Evolutionary conservation across 2,329 filamentous ascomycete species (phyloP), one percentile per base, ranked within the genome.

Genomic region (Biscogniauxia marginata): DNA sequence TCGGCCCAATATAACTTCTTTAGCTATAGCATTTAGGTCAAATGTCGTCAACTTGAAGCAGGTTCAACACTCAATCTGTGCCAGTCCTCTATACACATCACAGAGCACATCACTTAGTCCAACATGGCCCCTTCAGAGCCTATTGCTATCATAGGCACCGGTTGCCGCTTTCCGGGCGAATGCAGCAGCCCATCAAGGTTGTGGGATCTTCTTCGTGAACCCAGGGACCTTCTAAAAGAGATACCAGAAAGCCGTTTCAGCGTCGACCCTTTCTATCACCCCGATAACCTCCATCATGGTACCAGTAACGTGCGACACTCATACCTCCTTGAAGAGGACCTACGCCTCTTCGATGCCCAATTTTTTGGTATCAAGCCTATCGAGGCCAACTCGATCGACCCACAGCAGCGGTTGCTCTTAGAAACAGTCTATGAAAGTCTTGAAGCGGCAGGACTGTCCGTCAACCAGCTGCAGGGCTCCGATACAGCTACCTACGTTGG

Each of bases 391-490:
- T 43, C 47, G 3, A 24, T 57, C 7, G 55, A 57, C 20, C 55
- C 55, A 16, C 55, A 57, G 25, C 55, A 57, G 20, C 46, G 55
- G 9, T 19, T 57, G 6, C 3, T 57, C 13, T 43, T 57, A 13
- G 55, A 57, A 21, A 20, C 34, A 13, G 51, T 48, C 3, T 57
- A 46, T 30, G 55, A 57, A 25, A 47, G 39, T 13, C n/a, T 57
- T n/a, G 50, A 54, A 20, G 21, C 47, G 18, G 55, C 55, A 5
- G 55, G 55, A n/a, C 20, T 50, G 7, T 44, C 55, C 9, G 44
- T 54, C 23, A 18, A 47, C 2, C 44, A 30, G 11, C 23, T 57
- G 1, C 24, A 23, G 22, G 55, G 55, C 18, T 53, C 49, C 8
- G 43, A 50, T 18, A 57, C 55, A 13, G 50, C 20, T 11, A 22